Base-by-base conservation (phyloP, 495 filamentous ascomycete genomes). In the Aspergillus bridgeri region DNA sequence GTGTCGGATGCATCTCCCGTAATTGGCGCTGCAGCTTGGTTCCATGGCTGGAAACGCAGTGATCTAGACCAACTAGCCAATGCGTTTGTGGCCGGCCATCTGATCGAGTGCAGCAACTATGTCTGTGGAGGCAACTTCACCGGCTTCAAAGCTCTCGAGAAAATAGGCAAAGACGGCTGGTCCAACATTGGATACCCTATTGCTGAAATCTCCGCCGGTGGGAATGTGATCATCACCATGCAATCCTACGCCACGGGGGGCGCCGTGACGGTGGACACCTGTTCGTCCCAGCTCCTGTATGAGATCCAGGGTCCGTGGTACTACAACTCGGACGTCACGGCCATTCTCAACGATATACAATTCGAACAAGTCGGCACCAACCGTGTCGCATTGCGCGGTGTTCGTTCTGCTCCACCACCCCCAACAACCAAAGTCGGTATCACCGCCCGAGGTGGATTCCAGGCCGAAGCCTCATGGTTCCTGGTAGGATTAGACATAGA, bases 281-380 rank as follows among this genome's bases (percentile, higher is more conserved):
- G 82, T 46, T 79, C 77, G 13, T 78, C 72, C 15, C 80, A 85
- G 57, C 62, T 85, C 3, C 61, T 86, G 17, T 86, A 86, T 65
- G 83, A 86, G 62, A 80, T 86, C 44, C 83, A 86, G 57, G 83
- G 83, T 1, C 75, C 74, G 2, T 76, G 75, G 63, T 84, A 85
- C 60, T 78, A 77, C 53, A 82, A 86, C 70, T 78, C 73, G 3
- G 80, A 84, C 64, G 82, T 86, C 46, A 81, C 74, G 2, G 81
- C 82, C 2, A 60, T 81, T 27, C 64, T 86, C 22, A 69, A 70
- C 24, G 64, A 79, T 33, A 71, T 84, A 50, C 62, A 73, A 20
- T 74, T 86, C 49, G 72, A 76, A 46, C 61, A 67, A 53, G 13
- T 58, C 13, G 60, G 59, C 24, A 27, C 22, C 21, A 64, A 66